A percentile compares a stretch with the other conserved stretches of the same genome.
These are phyloP conservation scores for Secale cereale DNA, from an alignment of 176 grass and related monocot species.

Conservation along the genomic window DNA sequence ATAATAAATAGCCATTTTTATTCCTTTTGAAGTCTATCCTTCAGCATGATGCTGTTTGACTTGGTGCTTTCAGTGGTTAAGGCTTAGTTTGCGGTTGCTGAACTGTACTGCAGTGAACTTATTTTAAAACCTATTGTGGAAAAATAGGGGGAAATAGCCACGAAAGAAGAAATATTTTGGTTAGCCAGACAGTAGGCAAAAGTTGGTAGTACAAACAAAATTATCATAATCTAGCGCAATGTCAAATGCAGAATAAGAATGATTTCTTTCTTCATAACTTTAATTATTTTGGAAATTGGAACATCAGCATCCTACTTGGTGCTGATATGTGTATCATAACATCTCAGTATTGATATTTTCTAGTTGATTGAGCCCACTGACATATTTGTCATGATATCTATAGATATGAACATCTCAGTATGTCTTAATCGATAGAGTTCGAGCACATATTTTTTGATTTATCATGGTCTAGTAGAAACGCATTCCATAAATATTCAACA, in stretches of 20 bases:
- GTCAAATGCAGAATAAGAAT: not conserved
- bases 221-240: not conserved
- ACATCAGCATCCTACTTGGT: not conserved
- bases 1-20: not conserved
- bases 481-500: constrained; percentile 16
- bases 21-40: not conserved
- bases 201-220: not conserved
- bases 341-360: not conserved
- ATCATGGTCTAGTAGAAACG: not conserved
- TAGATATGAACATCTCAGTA: not conserved
- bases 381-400: constrained; percentile 4
- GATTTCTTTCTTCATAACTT: not conserved
- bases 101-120: not conserved
- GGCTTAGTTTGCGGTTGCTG: not conserved
- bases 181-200: not conserved
- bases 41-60: not conserved
- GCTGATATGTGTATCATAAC: not conserved
- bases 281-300: not conserved
- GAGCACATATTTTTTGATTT: not conserved
- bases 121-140: not conserved
- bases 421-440: not conserved
- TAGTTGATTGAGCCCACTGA: not conserved
- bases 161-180: not conserved
- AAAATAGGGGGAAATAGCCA: not conserved
- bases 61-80: not conserved